Conservation (phyloP, 2,329 filamentous ascomycete genomes). For the Hawksworthiomyces lignivorus region DNA sequence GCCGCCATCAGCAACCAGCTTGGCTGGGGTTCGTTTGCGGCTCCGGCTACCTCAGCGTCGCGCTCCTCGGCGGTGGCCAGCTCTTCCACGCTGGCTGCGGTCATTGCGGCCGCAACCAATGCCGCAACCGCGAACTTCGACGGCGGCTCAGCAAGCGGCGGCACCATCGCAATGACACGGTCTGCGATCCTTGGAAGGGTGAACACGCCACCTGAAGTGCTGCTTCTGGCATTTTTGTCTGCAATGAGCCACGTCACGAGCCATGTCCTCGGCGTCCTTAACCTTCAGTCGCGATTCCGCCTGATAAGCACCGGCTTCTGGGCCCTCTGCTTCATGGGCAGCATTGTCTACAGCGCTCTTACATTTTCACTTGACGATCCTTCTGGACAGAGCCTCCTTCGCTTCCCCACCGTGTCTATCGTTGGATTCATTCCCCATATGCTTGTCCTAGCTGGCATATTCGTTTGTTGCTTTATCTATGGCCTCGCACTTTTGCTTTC, state of each 20-base stretch:
- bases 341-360: constrained; percentile 69
- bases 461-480: constrained; percentile 71
- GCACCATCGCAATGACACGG: constrained; percentile 45
- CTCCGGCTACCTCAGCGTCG: background rate
- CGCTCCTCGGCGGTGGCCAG: constrained; percentile 30
- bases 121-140: constrained; percentile 14
- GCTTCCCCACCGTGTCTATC: constrained; percentile 90
- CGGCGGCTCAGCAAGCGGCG: constrained; percentile 14
- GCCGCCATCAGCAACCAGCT: constrained; percentile 76
- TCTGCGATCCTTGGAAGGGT: constrained; percentile 68
- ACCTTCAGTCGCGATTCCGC: constrained; percentile 71
- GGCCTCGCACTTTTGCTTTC: constrained; percentile 67
- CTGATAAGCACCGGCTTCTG: constrained; percentile 82
- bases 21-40: constrained; percentile 57
- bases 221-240: constrained; percentile 81
- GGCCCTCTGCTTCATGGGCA: constrained; percentile 82
- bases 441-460: constrained; percentile 73
- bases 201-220: constrained; percentile 83
- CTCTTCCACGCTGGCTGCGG: constrained; percentile 26
- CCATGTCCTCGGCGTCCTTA: constrained; percentile 72
- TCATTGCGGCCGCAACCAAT: background rate
- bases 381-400: constrained; percentile 58
- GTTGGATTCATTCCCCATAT: constrained; percentile 92
- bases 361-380: constrained; percentile 55
- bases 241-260: constrained; percentile 82